Conservation (phyloP, 805 yeast species). For the Yarrowia phangngaensis region DNA sequence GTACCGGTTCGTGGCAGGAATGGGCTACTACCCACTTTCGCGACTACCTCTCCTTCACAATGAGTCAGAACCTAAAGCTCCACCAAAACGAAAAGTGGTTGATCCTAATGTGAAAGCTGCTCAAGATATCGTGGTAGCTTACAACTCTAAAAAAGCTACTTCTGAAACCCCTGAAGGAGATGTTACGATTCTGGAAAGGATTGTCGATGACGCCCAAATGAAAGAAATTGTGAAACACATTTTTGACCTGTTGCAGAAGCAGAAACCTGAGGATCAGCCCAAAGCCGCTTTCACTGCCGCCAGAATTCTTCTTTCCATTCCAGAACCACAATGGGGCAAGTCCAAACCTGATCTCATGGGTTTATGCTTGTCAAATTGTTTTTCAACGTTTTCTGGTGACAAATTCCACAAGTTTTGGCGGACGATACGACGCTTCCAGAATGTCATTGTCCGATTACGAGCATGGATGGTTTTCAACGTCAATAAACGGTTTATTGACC, state of each 20-base stretch:
- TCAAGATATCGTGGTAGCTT: neutral
- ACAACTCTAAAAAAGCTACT: neutral
- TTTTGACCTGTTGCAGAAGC: neutral
- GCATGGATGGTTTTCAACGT: slow-evolving; percentile 26
- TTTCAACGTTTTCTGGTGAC: neutral
- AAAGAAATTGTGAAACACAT: slow-evolving; percentile 2
- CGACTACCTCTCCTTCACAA: neutral
- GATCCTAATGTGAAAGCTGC: slow-evolving; percentile 1
- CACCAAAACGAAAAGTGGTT: no score
- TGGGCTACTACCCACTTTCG: slow-evolving; percentile 17
- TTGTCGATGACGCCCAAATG: neutral
- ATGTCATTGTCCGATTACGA: slow-evolving; percentile 7
- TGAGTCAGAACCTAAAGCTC: neutral
- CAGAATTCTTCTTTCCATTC: slow-evolving; percentile 4
- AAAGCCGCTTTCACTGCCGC: slow-evolving; percentile 6
- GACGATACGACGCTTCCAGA: slow-evolving; percentile 10
- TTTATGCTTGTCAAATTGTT: neutral
- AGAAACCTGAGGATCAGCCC: neutral
- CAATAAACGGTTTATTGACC: slow-evolving; percentile 20
- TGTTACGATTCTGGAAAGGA: slow-evolving; percentile 1
- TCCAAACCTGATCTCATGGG: slow-evolving; percentile 17
- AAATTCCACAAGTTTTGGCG: slow-evolving; percentile 16
- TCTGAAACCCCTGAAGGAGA: slow-evolving; percentile 21
- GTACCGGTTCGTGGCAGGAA: slow-evolving; percentile 9
- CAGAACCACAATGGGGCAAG: slow-evolving; percentile 4